A percentile compares a stretch with the other conserved stretches of the same genome.
These are phyloP conservation scores for Terfezia claveryi DNA, from an alignment of 495 filamentous ascomycete genomes.

Conservation along the genomic window DNA sequence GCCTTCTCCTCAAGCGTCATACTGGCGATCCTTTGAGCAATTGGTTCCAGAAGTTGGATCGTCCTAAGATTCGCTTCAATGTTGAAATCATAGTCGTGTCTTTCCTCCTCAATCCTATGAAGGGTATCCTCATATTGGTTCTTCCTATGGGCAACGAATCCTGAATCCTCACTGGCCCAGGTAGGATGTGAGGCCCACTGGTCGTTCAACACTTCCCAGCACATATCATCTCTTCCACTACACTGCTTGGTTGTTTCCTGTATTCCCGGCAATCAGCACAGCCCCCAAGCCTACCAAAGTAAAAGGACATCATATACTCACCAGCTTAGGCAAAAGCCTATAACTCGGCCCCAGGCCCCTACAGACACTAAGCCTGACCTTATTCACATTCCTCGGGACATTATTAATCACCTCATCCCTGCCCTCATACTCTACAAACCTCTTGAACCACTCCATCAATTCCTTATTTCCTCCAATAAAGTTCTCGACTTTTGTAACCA, in stretches of 20 bases:
- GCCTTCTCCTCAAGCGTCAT: slow-evolving; percentile 48
- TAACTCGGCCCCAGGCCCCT: slow-evolving; percentile 88
- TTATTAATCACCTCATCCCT: slow-evolving; percentile 60
- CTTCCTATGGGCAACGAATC: slow-evolving; percentile 94
- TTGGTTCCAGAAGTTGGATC: slow-evolving; percentile 84
- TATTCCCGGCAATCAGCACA: background rate
- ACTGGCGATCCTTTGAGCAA: slow-evolving; percentile 64
- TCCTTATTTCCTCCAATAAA: slow-evolving; percentile 81
- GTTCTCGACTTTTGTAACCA: slow-evolving; percentile 56
- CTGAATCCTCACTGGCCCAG: slow-evolving; percentile 96
- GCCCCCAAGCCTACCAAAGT: background rate
- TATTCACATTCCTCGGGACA: slow-evolving; percentile 44
- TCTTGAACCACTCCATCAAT: slow-evolving; percentile 63
- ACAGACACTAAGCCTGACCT: slow-evolving; percentile 79
- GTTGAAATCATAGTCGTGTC: slow-evolving; percentile 96
- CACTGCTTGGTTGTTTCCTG: slow-evolving; percentile 67
- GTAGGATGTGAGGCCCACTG: slow-evolving; percentile 98
- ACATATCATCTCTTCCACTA: slow-evolving; percentile 84
- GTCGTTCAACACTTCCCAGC: slow-evolving; percentile 76
- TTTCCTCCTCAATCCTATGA: slow-evolving; percentile 91
- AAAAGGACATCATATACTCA: slow-evolving; percentile 19
- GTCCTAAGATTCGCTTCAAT: slow-evolving; percentile 85
- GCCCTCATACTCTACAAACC: slow-evolving; percentile 50
- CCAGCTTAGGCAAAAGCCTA: slow-evolving; percentile 63
- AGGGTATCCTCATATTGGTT: slow-evolving; percentile 81